Evolutionary conservation across 2,329 filamentous ascomycete species (phyloP).

Genomic region (Colletotrichum sp.): DNA sequence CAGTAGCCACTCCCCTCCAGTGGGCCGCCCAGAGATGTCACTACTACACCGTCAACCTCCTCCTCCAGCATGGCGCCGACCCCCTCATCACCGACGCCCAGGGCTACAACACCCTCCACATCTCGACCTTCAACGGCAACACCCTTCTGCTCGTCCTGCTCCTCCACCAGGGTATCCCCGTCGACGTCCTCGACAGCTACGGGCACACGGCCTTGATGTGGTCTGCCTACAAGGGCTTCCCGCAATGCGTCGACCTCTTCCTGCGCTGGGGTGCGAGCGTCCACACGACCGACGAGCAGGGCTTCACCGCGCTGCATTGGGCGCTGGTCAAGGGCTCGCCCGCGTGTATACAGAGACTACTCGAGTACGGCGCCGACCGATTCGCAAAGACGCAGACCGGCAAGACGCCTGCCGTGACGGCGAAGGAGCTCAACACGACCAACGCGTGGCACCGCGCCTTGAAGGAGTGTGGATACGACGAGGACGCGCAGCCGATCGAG

Average conservation of each 20-base stretch:
- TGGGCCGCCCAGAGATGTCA: slow-evolving; percentile 97
- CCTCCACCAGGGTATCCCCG: slow-evolving; percentile 92
- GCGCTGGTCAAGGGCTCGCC: slow-evolving; percentile 91
- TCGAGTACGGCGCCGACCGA: slow-evolving; percentile 94
- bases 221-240: slow-evolving; percentile 97
- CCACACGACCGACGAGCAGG: slow-evolving; percentile 87
- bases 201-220: slow-evolving; percentile 98
- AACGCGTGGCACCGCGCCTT: slow-evolving; percentile 84
- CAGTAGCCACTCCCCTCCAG: slow-evolving; percentile 89
- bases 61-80: slow-evolving; percentile 90
- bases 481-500: slow-evolving; percentile 73
- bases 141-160: slow-evolving; percentile 87
- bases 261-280: slow-evolving; percentile 95
- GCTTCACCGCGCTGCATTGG: slow-evolving; percentile 96
- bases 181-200: slow-evolving; percentile 87
- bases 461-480: slow-evolving; percentile 82
- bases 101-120: slow-evolving; percentile 97
- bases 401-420: slow-evolving; percentile 87
- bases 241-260: slow-evolving; percentile 89
- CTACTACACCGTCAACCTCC: slow-evolving; percentile 93
- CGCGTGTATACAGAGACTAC: slow-evolving; percentile 87
- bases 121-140: slow-evolving; percentile 96
- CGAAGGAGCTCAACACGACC: slow-evolving; percentile 87
- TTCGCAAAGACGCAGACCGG: slow-evolving; percentile 89
- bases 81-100: slow-evolving; percentile 91